Base-by-base conservation (phyloP, 2,329 filamentous ascomycete species). In the Colletotrichum cereale region DNA sequence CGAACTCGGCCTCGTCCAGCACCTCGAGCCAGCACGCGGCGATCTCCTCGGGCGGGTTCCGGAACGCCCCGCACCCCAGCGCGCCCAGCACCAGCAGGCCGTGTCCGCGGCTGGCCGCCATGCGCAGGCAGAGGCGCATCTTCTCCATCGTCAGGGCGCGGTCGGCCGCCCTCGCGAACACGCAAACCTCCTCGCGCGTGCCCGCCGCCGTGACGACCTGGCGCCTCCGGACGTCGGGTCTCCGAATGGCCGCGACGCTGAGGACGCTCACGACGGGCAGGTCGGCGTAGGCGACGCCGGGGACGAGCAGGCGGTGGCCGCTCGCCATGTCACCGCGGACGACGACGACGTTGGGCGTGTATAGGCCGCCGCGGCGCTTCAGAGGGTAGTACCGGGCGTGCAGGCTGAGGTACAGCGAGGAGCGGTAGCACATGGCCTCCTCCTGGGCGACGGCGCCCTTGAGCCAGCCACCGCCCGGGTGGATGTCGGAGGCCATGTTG, bases 61-160 rank as follows among this genome's bases (percentile, higher is more conserved):
- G 75, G 77, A 92, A 93, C 0, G 87, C 90, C 4, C 91, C 92
- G 75, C 91, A 94, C 0, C 92, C 92, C 61, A 94, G 77, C 0
- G 92, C 91, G 0, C 92, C 91, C 1, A 94, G 83, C 6, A 94
- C 88, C 11, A 94, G 79, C 74, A 86, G 83, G 29, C 85, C 82
- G 75, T 92, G 90, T 1, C 84, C 84, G 36, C 87, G 83, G 5
- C 77, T 77, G n/a, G 86, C 90, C 2, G 90, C 89, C 67, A 90
- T 86, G 5, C 91, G 84, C 62, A 93, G 79, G 24, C 86, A 84
- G 24, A 91, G 77, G 29, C 90, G 82, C 83, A 93, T 92, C 78
- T 92, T 92, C 55, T 85, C 81, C 78, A 88, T 89, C 75, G 87
- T 92, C 48, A 88, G 74, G 0, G 85, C 80, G n/a, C 87, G 82